These are phyloP conservation scores for Borealophlyctis nickersoniae DNA, from an alignment of 192 early-diverging fungal species.

Conservation along the genomic window DNA sequence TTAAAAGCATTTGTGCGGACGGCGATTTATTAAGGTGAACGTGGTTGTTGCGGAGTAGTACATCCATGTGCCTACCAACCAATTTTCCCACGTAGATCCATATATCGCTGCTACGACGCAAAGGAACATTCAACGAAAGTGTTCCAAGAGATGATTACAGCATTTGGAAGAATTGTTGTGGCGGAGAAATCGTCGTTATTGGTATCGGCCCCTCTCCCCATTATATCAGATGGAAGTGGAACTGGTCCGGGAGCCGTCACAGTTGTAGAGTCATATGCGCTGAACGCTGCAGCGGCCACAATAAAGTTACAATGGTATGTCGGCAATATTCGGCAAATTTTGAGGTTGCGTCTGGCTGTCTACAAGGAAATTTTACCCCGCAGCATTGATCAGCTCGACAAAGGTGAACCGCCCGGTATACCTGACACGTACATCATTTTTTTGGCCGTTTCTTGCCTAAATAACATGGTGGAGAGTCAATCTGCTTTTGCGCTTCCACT, in stretches of 20 bases:
- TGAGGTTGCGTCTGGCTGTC: background rate
- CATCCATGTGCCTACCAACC: background rate
- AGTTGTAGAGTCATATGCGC: constrained; percentile 27
- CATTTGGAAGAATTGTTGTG: constrained; percentile 66
- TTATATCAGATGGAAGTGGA: constrained; percentile 12
- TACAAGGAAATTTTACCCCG: no score
- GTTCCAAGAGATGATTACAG: constrained; percentile 76
- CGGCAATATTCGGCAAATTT: no score
- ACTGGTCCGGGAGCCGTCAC: constrained; percentile 8
- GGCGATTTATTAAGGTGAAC: constrained; percentile 53
- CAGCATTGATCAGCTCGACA: constrained; percentile 90
- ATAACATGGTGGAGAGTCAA: constrained; percentile 68
- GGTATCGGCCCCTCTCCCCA: constrained; percentile 22
- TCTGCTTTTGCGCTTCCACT: constrained; percentile 60
- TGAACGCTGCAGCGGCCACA: constrained; percentile 49
- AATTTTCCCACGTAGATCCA: constrained; percentile 33
- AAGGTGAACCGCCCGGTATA: constrained; percentile 79
- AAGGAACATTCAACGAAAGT: constrained; percentile 71
- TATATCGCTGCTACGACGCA: constrained; percentile 76
- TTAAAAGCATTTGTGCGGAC: constrained; percentile 65
- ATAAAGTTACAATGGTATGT: constrained; percentile 72
- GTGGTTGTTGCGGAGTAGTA: constrained; percentile 1
- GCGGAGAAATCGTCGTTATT: constrained; percentile 62
- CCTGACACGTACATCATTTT: constrained; percentile 88
- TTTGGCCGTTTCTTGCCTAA: constrained; percentile 69